phyloP scores from a whole-genome alignment of 1,284 basidiomycete genomes.

The Naganishia sp. region DNA sequence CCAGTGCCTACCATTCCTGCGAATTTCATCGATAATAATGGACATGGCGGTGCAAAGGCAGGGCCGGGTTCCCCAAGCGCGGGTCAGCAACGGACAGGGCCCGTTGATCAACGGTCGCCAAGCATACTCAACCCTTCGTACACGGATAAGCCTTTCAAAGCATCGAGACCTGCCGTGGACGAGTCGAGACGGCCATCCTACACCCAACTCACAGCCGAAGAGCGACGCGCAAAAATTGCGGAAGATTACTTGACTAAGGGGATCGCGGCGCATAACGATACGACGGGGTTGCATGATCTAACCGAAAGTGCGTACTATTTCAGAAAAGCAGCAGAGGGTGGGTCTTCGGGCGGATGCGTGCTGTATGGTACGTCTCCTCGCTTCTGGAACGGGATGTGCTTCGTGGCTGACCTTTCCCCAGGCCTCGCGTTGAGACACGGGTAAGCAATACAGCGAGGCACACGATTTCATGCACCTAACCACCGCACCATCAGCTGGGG shows the following conservation, averaged over 20 bases:
- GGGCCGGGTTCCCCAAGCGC: background rate
- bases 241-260: slow-evolving; percentile 33
- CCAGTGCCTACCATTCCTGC: slow-evolving; percentile 14
- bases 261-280: slow-evolving; percentile 27
- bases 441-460: background rate
- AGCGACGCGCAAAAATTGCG: slow-evolving; percentile 16
- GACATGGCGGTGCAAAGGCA: background rate
- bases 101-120: no score
- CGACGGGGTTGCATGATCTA: slow-evolving; percentile 41
- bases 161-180: background rate
- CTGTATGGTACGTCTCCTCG: slow-evolving; percentile 44
- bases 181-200: background rate
- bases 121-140: background rate
- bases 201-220: background rate
- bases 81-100: background rate
- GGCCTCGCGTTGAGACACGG: slow-evolving; percentile 50
- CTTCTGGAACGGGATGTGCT: no score
- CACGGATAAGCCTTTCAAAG: background rate
- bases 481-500: slow-evolving; percentile 38
- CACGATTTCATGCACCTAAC: background rate
- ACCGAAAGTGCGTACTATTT: slow-evolving; percentile 51
- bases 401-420: slow-evolving; percentile 19
- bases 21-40: background rate
- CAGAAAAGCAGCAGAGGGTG: slow-evolving; percentile 50
- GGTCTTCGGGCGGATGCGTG: slow-evolving; percentile 49